Conservation (phyloP, 495 filamentous ascomycete species). For the Aspergillus kassunensis region DNA sequence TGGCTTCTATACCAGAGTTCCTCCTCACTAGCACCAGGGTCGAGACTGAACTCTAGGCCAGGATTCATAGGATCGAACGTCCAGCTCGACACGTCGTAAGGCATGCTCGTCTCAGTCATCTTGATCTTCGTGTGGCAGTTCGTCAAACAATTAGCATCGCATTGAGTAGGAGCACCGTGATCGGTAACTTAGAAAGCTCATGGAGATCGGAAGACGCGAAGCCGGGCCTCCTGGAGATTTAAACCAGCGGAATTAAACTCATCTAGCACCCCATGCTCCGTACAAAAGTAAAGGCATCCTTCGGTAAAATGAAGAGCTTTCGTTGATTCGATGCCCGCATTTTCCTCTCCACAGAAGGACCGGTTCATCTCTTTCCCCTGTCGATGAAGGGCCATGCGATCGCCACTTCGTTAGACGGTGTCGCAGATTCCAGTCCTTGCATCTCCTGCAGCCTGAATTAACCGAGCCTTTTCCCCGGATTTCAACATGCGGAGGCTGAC, state of each 20-base stretch:
- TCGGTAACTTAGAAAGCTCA: background rate
- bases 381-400: slow-evolving; percentile 7
- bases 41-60: slow-evolving; percentile 3
- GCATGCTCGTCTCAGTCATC: slow-evolving; percentile 9
- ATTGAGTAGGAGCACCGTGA: background rate
- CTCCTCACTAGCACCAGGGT: background rate
- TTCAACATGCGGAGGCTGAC: background rate
- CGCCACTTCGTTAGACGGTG: background rate
- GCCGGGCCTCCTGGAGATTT: slow-evolving; percentile 1
- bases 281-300: background rate
- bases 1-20: slow-evolving; percentile 11
- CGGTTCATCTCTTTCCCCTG: background rate
- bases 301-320: slow-evolving; percentile 8
- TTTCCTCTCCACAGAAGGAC: slow-evolving; percentile 5
- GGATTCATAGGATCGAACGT: slow-evolving; percentile 5
- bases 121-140: background rate
- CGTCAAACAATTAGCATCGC: background rate
- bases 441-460: slow-evolving; percentile 1
- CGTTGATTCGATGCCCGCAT: slow-evolving; percentile 5
- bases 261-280: no score
- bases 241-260: background rate
- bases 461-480: slow-evolving; percentile 15
- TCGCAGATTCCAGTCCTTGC: background rate
- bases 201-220: background rate
- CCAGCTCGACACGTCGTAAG: slow-evolving; percentile 3